A percentile compares a stretch with the other conserved stretches of the same genome.
phyloP scores from a whole-genome alignment of 2,329 filamentous ascomycete genomes.

The Microdochium paspali region DNA sequence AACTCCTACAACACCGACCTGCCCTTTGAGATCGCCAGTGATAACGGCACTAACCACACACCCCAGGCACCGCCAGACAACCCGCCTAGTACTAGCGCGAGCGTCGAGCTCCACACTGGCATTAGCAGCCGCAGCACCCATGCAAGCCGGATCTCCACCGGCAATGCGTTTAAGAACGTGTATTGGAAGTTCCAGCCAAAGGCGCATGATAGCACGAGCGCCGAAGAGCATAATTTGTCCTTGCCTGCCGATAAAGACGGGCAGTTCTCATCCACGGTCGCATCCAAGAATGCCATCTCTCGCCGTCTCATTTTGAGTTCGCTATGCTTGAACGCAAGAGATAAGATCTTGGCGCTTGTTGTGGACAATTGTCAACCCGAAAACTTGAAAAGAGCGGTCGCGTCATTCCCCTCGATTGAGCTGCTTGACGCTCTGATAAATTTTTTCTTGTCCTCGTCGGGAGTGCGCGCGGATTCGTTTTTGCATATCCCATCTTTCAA shows the following conservation, averaged over 20 bases:
- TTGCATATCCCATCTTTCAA: slow-evolving; percentile 26
- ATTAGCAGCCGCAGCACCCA: neutral
- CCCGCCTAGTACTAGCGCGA: slow-evolving; percentile 2
- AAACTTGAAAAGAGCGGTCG: slow-evolving; percentile 15
- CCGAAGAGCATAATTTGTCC: slow-evolving; percentile 21
- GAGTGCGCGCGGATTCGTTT: slow-evolving; percentile 18
- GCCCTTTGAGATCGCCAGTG: slow-evolving; percentile 16
- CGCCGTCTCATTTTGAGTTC: slow-evolving; percentile 10
- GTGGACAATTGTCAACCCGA: slow-evolving; percentile 17
- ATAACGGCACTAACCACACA: slow-evolving; percentile 1
- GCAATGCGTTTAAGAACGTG: slow-evolving; percentile 14
- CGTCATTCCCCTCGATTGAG: slow-evolving; percentile 28
- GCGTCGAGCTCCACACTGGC: slow-evolving; percentile 2
- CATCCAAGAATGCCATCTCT: slow-evolving; percentile 1
- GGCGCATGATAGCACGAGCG: slow-evolving; percentile 16
- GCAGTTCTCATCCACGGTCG: slow-evolving; percentile 8
- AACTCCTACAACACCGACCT: slow-evolving; percentile 19
- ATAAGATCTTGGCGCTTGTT: slow-evolving; percentile 18
- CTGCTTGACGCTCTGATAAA: slow-evolving; percentile 27
- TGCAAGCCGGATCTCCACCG: slow-evolving; percentile 2
- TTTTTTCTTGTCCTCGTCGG: slow-evolving; percentile 20
- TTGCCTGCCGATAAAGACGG: slow-evolving; percentile 11
- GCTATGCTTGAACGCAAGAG: slow-evolving; percentile 11
- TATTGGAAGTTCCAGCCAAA: slow-evolving; percentile 21
- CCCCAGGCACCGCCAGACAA: neutral